Evolutionary conservation across 2,329 filamentous ascomycete species (phyloP).

Genomic region (Diaporthe destruens): DNA sequence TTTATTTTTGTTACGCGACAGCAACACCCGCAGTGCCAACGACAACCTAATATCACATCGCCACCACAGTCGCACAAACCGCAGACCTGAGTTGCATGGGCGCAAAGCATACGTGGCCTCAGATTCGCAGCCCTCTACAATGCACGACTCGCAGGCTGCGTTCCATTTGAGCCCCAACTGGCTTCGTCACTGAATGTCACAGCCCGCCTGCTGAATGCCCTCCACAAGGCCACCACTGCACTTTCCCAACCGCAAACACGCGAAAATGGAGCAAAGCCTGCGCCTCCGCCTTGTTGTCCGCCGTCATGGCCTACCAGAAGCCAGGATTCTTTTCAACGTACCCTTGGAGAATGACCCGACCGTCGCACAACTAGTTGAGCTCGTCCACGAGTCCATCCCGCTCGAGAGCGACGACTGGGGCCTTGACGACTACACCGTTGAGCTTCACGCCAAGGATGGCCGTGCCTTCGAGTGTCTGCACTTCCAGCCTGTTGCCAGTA

Average conservation of each 20-base stretch:
- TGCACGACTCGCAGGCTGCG: neutral
- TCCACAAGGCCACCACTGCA: neutral
- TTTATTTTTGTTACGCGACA: constrained; percentile 24
- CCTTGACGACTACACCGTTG: constrained; percentile 89
- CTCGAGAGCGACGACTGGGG: constrained; percentile 86
- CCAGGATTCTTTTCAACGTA: constrained; percentile 79
- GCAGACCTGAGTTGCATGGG: neutral
- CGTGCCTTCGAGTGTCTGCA: constrained; percentile 87
- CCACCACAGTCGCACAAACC: neutral
- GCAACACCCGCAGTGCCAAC: neutral
- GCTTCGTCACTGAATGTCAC: constrained; percentile 9
- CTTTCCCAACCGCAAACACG: neutral
- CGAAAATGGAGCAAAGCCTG: constrained; percentile 59
- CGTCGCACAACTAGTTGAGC: constrained; percentile 80
- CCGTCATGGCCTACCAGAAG: constrained; percentile 79
- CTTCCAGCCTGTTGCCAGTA: constrained; percentile 77
- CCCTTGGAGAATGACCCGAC: constrained; percentile 71
- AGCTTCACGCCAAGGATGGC: constrained; percentile 70
- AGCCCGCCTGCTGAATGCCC: neutral
- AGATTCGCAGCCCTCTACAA: neutral
- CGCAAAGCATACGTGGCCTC: neutral
- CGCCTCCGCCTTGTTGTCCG: constrained; percentile 80
- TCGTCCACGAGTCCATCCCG: constrained; percentile 84
- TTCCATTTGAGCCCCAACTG: constrained; percentile 15
- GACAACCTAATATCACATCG: neutral